phyloP scores from a whole-genome alignment of 768 basidiomycete species.

The Brasilioporus rufonigricans region DNA sequence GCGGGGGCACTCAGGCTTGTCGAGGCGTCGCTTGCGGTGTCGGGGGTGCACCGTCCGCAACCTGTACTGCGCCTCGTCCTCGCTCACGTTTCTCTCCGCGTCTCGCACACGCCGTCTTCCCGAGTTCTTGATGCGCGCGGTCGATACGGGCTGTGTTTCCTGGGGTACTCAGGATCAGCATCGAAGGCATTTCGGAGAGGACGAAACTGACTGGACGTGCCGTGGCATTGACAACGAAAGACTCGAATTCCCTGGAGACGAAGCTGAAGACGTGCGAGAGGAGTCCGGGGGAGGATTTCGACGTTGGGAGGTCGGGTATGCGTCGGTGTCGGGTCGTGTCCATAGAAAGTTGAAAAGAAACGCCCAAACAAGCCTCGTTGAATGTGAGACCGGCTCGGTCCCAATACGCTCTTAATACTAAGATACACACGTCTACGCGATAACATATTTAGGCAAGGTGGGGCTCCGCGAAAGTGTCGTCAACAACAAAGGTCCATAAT shows the following conservation, averaged over 20 bases:
- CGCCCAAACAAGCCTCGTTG: neutral
- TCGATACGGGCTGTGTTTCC: constrained; percentile 15
- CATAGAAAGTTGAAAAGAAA: neutral
- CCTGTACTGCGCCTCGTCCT: constrained; percentile 11
- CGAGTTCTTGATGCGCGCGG: constrained; percentile 7
- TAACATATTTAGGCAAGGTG: constrained; percentile 8
- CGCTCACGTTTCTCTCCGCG: constrained; percentile 10
- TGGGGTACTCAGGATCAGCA: constrained; percentile 11
- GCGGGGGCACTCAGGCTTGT: constrained; percentile 7
- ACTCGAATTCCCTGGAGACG: constrained; percentile 67
- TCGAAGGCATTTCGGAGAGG: neutral
- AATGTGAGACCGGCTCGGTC: constrained; percentile 20
- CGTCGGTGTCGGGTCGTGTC: constrained; percentile 14
- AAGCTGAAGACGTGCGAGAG: constrained; percentile 66
- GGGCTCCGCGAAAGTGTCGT: too few relatives aligned
- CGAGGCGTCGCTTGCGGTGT: constrained; percentile 5
- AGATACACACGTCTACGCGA: neutral
- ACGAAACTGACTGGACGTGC: constrained; percentile 27
- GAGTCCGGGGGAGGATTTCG: constrained; percentile 42
- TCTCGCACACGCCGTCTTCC: constrained; percentile 8
- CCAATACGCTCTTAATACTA: constrained; percentile 15
- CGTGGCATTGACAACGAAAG: constrained; percentile 67
- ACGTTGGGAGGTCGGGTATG: too few relatives aligned
- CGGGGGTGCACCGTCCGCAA: constrained; percentile 6
- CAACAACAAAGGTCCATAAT: constrained; percentile 13